Evolutionary conservation across 2,329 filamentous ascomycete genomes (phyloP), one percentile per base, ranked within the genome.

Genomic region (Blastomyces gilchristii): DNA sequence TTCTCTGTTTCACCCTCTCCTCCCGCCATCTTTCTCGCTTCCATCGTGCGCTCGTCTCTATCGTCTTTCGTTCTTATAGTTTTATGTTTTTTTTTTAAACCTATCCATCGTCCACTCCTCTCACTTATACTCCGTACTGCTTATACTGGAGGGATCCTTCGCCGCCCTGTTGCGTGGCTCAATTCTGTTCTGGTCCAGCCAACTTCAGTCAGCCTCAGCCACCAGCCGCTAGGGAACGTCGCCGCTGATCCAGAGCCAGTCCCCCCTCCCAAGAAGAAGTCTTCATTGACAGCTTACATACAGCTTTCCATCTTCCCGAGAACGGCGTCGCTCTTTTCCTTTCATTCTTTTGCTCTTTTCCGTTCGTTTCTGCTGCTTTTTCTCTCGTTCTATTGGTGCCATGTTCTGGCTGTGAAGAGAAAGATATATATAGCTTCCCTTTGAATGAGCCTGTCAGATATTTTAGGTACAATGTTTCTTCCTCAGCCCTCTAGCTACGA

Each of bases 321-420:
- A 49, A 49, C 47, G 7, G 22, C 47, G 4, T 25, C 47, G 47
- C 25, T 53, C 25, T 18, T 12, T 8, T 34, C 25, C 28, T 31
- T 28, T 31, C 4, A 2, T 18, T 52, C 11, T 28, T 25, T 7
- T 25, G 25, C 22, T 34, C 12, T 31, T 18, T 53, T 53, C 16
- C 2, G 3, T 16, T 16, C 11, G 18, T 34, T 18, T 22, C 11
- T 34, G 11, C 9, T 50, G 3, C 47, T 50, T 31, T 43, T 25
- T 1, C 18, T 22, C 39, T 43, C 39, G 39, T 58, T 58, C 9
- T 39, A 11, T 18, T 47, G 41, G 22, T 58, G 57, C 28, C 41
- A 58, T 58, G 57, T 58, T 58, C 28, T 59, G 11, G 22, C 16
- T 59, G 57, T 59, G 39, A 58, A 58, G 56, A 43, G 39, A 58